phyloP scores from a whole-genome alignment of 768 basidiomycete genomes.

The Rhodotorula babjevae region DNA sequence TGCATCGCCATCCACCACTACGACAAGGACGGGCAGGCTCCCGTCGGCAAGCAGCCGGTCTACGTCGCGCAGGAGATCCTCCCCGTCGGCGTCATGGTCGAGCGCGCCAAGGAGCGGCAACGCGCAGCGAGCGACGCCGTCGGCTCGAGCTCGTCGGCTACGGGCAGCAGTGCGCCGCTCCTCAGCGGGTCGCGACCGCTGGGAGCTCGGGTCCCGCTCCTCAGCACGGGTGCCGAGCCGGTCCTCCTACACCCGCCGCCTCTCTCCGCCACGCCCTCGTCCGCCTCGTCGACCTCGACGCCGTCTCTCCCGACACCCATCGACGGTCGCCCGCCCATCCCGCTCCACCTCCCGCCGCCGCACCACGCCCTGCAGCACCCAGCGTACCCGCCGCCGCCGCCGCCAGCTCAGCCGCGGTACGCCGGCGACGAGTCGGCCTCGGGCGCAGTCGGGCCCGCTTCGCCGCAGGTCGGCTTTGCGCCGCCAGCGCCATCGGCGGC shows the following conservation, averaged over 20 bases:
- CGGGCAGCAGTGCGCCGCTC: background rate
- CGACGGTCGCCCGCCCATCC: background rate
- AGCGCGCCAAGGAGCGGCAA: background rate
- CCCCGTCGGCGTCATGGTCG: background rate
- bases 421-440: no score
- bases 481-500: background rate
- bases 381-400: background rate
- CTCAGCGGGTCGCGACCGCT: background rate
- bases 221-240: background rate
- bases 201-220: background rate
- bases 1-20: constrained; percentile 29
- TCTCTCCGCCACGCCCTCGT: background rate
- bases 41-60: background rate
- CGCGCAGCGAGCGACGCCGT: background rate
- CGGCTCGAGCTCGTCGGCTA: no score
- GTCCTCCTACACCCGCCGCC: background rate
- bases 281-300: background rate
- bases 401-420: background rate
- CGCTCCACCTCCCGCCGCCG: background rate
- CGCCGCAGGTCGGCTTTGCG: background rate
- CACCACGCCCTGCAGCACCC: background rate
- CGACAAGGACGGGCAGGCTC: constrained; percentile 1
- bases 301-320: background rate
- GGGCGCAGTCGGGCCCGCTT: background rate
- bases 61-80: background rate